phyloP scores from a whole-genome alignment of 2,329 filamentous ascomycete genomes.

The Nigrograna mackinnonii region DNA sequence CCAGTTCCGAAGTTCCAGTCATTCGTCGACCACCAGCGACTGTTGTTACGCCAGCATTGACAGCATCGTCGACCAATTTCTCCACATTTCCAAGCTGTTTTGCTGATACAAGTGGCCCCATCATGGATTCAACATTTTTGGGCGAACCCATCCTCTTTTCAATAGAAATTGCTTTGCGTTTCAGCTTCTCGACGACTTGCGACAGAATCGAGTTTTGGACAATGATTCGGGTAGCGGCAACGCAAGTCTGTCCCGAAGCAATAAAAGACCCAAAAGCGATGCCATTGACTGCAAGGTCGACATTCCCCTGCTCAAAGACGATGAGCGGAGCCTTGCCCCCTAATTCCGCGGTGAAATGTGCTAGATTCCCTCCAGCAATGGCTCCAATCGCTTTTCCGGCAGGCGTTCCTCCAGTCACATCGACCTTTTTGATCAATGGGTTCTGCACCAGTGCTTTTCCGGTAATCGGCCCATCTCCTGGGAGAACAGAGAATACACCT shows the following conservation, averaged over 20 bases:
- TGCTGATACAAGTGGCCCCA: slow-evolving; percentile 66
- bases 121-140: slow-evolving; percentile 60
- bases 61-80: slow-evolving; percentile 39
- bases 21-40: slow-evolving; percentile 56
- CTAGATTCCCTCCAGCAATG: slow-evolving; percentile 38
- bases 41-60: slow-evolving; percentile 42
- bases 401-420: slow-evolving; percentile 42
- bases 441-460: slow-evolving; percentile 41
- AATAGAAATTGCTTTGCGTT: slow-evolving; percentile 55
- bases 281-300: slow-evolving; percentile 42
- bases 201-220: slow-evolving; percentile 51
- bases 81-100: slow-evolving; percentile 48
- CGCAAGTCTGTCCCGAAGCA: slow-evolving; percentile 60
- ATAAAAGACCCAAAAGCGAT: slow-evolving; percentile 50
- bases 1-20: slow-evolving; percentile 51
- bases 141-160: slow-evolving; percentile 60
- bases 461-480: slow-evolving; percentile 35
- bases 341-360: slow-evolving; percentile 40
- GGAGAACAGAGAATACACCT: slow-evolving; percentile 39
- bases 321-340: slow-evolving; percentile 43
- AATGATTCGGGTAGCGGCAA: slow-evolving; percentile 59
- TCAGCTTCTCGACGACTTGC: slow-evolving; percentile 42
- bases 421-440: slow-evolving; percentile 40
- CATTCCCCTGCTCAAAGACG: slow-evolving; percentile 39
- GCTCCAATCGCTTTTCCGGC: slow-evolving; percentile 40